phyloP scores from a whole-genome alignment of 202 grass and related monocot species.

The Zoysia matrella region DNA sequence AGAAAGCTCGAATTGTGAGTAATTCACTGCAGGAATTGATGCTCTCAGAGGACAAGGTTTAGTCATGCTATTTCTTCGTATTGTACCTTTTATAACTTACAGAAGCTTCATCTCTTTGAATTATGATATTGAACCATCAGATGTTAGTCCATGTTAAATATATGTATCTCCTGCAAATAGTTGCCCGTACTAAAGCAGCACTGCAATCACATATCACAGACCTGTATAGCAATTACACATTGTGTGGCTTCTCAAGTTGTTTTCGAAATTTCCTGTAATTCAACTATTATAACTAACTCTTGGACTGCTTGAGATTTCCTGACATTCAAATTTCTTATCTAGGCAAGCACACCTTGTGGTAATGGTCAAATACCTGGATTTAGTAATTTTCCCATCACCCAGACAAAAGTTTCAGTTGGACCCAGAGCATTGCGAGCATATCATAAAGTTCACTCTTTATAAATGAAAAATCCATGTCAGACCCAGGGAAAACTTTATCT shows the following conservation, averaged over 20 bases:
- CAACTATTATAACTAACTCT: background rate
- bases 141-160: background rate
- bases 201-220: background rate
- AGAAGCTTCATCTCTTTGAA: background rate
- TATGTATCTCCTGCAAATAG: conserved; percentile 14
- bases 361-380: conserved; percentile 30
- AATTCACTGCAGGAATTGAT: conserved; percentile 34
- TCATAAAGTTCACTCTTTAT: background rate
- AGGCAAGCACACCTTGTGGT: conserved; percentile 16
- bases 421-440: conserved; percentile 18
- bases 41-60: conserved; percentile 52
- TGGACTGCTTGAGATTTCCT: background rate
- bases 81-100: background rate
- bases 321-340: conserved; percentile 28
- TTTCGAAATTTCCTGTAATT: conserved; percentile 12
- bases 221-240: background rate
- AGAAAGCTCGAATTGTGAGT: conserved; percentile 27
- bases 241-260: conserved; percentile 4
- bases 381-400: conserved; percentile 23
- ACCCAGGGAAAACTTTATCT: too few species aligned
- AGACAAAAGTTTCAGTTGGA: conserved; percentile 23
- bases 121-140: conserved; percentile 3
- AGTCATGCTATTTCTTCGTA: conserved; percentile 30
- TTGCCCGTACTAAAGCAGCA: background rate
- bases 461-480: background rate